phyloP scores from a whole-genome alignment of 495 filamentous ascomycete species.

The Polyplosphaeria fusca region DNA sequence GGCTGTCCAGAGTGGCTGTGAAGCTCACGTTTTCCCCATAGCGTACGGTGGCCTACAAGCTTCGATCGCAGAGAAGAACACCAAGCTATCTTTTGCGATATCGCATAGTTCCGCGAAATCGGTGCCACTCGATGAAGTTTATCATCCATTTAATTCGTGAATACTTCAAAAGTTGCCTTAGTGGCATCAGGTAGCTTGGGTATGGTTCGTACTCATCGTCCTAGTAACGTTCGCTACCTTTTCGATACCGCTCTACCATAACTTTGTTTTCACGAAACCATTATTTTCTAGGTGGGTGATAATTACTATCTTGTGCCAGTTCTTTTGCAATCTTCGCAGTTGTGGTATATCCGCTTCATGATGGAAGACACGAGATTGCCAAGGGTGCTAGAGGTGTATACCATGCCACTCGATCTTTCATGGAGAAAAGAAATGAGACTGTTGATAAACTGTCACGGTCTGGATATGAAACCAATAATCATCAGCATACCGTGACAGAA shows the following conservation, averaged over 20 bases:
- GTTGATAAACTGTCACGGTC: too few relatives aligned
- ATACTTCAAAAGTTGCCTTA: slow-evolving; percentile 76
- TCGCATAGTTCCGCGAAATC: neutral
- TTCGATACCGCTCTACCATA: slow-evolving; percentile 92
- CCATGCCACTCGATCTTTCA: neutral
- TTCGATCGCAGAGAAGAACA: slow-evolving; percentile 1
- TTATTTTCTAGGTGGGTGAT: slow-evolving; percentile 91
- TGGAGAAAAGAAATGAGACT: neutral
- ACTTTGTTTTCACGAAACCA: slow-evolving; percentile 80
- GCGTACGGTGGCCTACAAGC: neutral
- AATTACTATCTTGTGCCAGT: slow-evolving; percentile 83
- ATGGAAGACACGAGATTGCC: slow-evolving; percentile 48
- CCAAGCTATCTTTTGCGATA: neutral
- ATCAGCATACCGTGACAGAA: too few relatives aligned
- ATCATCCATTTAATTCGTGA: slow-evolving; percentile 62
- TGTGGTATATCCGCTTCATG: slow-evolving; percentile 76
- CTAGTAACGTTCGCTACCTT: slow-evolving; percentile 75
- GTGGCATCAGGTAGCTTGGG: slow-evolving; percentile 32
- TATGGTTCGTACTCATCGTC: slow-evolving; percentile 52
- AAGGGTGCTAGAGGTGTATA: neutral
- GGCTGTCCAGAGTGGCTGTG: neutral
- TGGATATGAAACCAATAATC: too few relatives aligned
- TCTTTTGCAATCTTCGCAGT: slow-evolving; percentile 63
- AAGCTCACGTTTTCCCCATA: neutral
- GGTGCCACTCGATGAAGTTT: neutral